Evolutionary conservation across 2,329 filamentous ascomycete genomes (phyloP), one percentile per base, ranked within the genome.

Genomic region (Aureobasidium sp.): DNA sequence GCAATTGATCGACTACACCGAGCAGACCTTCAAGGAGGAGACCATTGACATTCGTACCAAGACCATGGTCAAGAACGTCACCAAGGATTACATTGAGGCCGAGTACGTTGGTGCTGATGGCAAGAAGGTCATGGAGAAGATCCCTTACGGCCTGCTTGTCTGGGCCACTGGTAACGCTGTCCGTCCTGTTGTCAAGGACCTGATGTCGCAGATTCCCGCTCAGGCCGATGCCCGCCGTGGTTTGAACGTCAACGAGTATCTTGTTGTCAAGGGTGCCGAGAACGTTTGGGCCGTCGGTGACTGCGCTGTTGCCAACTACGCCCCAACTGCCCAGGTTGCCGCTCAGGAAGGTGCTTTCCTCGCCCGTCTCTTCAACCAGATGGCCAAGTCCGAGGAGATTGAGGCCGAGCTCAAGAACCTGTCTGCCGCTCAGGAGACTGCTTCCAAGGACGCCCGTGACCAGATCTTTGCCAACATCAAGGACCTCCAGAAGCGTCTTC

Each of bases 281-380:
- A 95, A 97, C 75, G 90, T 99, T 75, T 99, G 94, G 94, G 94
- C 94, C 55, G 88, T 97, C 59, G 94, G 94, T 71, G 94, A 99
- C 81, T 99, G 94, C 75, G 93, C 93, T 61, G 89, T 97, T 55
- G 94, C 94, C 68, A 96, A 96, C 75, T 99, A 99, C 74, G 94
- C 94, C 34, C 94, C 94, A 39, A 99, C 94, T 9, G 94, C 94
- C 34, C 94, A 99, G 81, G 94, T 99, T 51, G 94, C 94, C 62
- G 85, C 89, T 11, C 94, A 99, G 79, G 94, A 99, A 79, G 94
- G 94, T 72, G 87, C 85, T 72, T 99, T 97, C 85, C 84, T 99
- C 41, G 94, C 91, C 44, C 87, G 90, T 66, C 86, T 99, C 64
- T 97, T 99, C 83, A 99, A 99, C 83, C 95, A 94, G 77, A 96